These are phyloP conservation scores for Ophiostoma tasmaniense DNA, from an alignment of 2,329 filamentous ascomycete species.

Conservation along the genomic window DNA sequence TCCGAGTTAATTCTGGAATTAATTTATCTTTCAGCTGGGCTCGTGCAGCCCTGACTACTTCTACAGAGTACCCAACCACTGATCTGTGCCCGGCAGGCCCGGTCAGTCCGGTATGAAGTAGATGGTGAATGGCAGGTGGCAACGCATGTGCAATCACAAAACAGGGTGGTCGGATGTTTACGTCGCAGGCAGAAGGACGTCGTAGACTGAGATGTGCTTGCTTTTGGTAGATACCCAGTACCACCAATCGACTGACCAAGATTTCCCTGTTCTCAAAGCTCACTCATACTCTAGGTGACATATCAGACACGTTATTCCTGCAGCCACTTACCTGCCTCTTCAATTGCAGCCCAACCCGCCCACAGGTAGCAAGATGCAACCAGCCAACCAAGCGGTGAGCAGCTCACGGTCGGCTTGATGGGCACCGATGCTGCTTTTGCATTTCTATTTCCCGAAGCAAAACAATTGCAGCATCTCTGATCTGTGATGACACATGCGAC, in stretches of 20 bases:
- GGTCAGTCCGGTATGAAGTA: not conserved
- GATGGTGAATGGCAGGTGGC: not conserved
- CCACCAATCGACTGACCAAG: not conserved
- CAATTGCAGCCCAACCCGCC: slow-evolving; percentile 15
- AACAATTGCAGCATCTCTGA: not conserved
- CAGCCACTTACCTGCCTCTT: slow-evolving; percentile 6
- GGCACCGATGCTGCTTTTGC: not conserved
- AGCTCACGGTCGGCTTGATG: not conserved
- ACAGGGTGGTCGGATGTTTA: slow-evolving; percentile 9
- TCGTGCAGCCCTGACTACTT: slow-evolving; percentile 12
- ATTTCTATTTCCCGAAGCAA: not conserved
- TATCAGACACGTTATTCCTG: not conserved
- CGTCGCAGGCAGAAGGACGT: not conserved
- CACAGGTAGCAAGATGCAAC: not conserved
- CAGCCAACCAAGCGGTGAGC: not conserved
- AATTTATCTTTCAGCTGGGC: slow-evolving; percentile 14
- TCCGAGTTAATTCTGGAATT: not conserved
- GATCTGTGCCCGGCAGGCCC: not conserved
- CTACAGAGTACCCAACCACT: not conserved
- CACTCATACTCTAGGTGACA: not conserved
- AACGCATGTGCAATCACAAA: slow-evolving; percentile 13
- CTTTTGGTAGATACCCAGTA: not conserved
- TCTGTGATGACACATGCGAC: not conserved
- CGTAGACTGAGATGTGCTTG: not conserved
- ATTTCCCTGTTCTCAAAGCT: not conserved